Conservation (phyloP, 2,329 filamentous ascomycete species). For the Claviceps digitariae region DNA sequence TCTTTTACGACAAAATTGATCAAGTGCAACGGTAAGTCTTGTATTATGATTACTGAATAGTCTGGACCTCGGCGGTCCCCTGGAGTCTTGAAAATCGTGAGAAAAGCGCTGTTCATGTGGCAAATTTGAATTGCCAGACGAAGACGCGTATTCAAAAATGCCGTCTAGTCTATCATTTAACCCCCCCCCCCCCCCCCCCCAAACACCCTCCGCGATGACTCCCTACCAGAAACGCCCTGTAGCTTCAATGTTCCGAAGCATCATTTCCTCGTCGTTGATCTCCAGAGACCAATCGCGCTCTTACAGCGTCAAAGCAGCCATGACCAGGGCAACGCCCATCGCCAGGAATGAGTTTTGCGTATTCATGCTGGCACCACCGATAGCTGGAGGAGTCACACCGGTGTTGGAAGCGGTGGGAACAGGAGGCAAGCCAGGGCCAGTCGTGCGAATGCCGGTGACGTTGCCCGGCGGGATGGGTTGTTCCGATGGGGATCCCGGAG, state of each 20-base stretch:
- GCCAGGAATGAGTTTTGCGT: slow-evolving; percentile 7
- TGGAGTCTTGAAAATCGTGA: background rate
- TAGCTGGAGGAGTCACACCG: background rate
- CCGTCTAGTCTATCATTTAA: background rate
- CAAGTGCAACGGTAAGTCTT: background rate
- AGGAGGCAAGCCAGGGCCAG: slow-evolving; percentile 1
- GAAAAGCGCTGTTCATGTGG: background rate
- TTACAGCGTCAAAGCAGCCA: slow-evolving; percentile 6
- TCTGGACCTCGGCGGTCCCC: background rate
- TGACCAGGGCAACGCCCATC: slow-evolving; percentile 4
- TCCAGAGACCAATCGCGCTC: background rate
- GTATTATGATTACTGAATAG: background rate
- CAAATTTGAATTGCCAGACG: background rate
- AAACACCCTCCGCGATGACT: too few species aligned
- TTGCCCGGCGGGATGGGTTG: slow-evolving; percentile 1
- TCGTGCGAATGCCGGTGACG: background rate
- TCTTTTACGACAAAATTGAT: background rate
- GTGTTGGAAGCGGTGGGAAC: background rate
- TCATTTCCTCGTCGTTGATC: background rate
- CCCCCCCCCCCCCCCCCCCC: too few species aligned
- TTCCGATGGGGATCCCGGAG: background rate
- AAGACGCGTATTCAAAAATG: background rate
- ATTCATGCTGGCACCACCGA: slow-evolving; percentile 1
- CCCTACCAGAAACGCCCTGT: background rate
- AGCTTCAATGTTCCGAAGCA: background rate